Evolutionary conservation across 257 asterid genomes (phyloP).

Genomic region (Solanum stenotomum): DNA sequence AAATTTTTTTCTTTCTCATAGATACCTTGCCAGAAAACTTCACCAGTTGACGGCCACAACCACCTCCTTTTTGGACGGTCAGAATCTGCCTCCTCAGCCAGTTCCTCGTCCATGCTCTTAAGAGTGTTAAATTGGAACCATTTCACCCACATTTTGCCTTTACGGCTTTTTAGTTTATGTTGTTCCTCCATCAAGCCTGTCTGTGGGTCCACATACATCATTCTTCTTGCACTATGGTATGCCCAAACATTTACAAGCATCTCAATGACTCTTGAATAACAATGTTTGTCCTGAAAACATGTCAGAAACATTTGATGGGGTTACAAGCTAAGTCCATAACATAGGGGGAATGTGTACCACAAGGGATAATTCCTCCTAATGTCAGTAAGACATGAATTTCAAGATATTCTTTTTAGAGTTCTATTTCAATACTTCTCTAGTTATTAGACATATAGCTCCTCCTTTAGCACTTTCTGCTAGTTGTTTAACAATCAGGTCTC

Average conservation of each 20-base stretch:
- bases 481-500: neutral
- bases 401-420: neutral
- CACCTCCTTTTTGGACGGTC: conserved; percentile 52
- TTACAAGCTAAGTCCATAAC: neutral
- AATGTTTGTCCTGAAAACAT: conserved; percentile 74
- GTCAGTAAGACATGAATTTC: neutral
- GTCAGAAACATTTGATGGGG: neutral
- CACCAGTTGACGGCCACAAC: conserved; percentile 96
- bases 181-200: conserved; percentile 77
- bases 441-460: neutral
- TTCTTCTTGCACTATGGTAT: conserved; percentile 83
- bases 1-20: conserved; percentile 53
- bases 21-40: conserved; percentile 75
- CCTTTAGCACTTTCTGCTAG: neutral
- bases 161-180: conserved; percentile 49
- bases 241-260: conserved; percentile 90
- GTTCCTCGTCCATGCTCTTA: conserved; percentile 82
- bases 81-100: conserved; percentile 73
- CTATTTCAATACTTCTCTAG: neutral
- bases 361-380: neutral
- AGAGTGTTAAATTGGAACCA: conserved; percentile 74
- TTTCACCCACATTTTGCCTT: conserved; percentile 85
- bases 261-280: conserved; percentile 81
- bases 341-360: neutral
- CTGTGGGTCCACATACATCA: conserved; percentile 65